Evolutionary conservation across 345 rosid species (phyloP).

Genomic region (Syzygium oleosum): DNA sequence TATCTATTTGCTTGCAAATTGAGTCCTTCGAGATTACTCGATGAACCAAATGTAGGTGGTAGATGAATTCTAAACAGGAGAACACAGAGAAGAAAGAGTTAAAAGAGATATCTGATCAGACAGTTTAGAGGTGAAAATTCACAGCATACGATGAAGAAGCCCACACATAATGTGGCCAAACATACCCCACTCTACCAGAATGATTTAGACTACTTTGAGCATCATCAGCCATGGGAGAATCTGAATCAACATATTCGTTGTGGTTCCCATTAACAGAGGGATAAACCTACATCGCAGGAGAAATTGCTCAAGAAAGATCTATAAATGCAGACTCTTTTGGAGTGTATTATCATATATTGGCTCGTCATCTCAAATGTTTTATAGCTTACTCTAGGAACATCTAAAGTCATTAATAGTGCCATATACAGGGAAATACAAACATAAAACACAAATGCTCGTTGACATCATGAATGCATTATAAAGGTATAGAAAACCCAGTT

Average conservation of each 20-base stretch:
- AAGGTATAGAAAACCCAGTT: neutral
- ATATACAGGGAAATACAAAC: neutral
- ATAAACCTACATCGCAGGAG: constrained; percentile 40
- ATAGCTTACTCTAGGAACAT: neutral
- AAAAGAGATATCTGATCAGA: neutral
- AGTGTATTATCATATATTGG: neutral
- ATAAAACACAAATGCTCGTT: neutral
- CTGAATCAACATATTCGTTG: constrained; percentile 35
- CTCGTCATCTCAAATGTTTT: neutral
- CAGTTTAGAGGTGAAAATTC: neutral
- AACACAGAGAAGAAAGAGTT: constrained; percentile 6
- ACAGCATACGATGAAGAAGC: neutral
- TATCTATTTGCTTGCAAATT: constrained; percentile 36
- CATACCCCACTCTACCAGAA: constrained; percentile 47
- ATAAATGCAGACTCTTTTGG: neutral
- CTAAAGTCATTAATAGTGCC: neutral
- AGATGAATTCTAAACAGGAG: constrained; percentile 46
- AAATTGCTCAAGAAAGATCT: neutral
- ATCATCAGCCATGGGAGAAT: constrained; percentile 60
- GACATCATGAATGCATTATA: neutral
- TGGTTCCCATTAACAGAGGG: constrained; percentile 36
- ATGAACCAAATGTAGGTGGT: constrained; percentile 97
- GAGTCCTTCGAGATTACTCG: constrained; percentile 61
- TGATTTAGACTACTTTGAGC: constrained; percentile 54
- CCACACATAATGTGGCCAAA: neutral